Evolutionary conservation across 2,329 filamentous ascomycete genomes (phyloP), one percentile per base, ranked within the genome.

Genomic region (Apiospora saccharicola): DNA sequence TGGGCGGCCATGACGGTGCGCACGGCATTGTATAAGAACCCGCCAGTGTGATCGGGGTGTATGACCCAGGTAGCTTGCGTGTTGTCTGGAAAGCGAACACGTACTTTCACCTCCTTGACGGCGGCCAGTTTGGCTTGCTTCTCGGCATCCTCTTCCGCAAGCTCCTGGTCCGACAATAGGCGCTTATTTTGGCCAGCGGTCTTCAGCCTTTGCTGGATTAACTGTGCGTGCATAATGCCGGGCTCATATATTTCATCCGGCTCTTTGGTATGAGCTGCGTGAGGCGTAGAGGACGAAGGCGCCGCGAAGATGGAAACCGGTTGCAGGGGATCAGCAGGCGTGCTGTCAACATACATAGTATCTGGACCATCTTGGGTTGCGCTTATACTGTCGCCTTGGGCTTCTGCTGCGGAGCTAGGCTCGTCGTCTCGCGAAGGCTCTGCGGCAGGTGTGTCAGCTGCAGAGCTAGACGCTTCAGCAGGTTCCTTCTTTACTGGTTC

Each of bases 41-140:
- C 86, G 1, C 92, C 93, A 0, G 93, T 94, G 70, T 95, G 92
- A 1, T 85, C 81, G 26, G 90, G 90, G 1, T 86, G 88, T 75
- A 97, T 90, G n/a, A 87, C 88, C 83, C 92, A 92, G 70, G 94
- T 90, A 44, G 95, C 90, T 70, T 92, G 91, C 72, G 91, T 93
- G 76, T 95, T 93, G 80, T 98, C 95, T 0, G 96, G 96, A 77
- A 98, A 95, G 37, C 95, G 92, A 68, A 98, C 89, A 75, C 93
- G 94, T 75, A 98, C 87, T 41, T 90, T 88, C 44, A 97, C 89
- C 44, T 90, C 89, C 69, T 89, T 90, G 73, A 95, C 87, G 6
- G 89, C 87, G 6, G 91, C 88, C 1, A 95, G 84, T 74, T 87
- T 91, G 43, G 91, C 90, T 67, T 89, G 88, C 70, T 92, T 90